Evolutionary conservation across 345 rosid genomes (phyloP).

Genomic region (Eucalyptus polybractea): DNA sequence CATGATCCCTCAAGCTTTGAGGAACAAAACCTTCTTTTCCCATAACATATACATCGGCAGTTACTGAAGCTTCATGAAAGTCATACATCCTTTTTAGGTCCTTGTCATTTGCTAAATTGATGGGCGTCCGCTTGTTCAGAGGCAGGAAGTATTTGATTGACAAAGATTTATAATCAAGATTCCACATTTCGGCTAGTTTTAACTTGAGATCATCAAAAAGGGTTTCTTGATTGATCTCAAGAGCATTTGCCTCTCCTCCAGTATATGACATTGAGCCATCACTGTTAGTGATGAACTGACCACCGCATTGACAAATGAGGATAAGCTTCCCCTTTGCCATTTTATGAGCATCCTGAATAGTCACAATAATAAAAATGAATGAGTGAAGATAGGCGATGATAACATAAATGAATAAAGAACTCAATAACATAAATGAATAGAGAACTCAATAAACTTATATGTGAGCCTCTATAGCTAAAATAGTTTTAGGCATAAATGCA

Average conservation of each 20-base stretch:
- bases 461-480: background rate
- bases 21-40: slow-evolving; percentile 54
- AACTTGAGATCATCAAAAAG: slow-evolving; percentile 58
- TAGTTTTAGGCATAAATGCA: background rate
- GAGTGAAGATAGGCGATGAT: slow-evolving; percentile 3
- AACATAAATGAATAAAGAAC: background rate
- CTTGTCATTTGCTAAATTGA: slow-evolving; percentile 58
- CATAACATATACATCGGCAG: slow-evolving; percentile 57
- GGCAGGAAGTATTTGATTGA: slow-evolving; percentile 89
- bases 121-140: slow-evolving; percentile 54
- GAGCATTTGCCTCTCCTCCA: slow-evolving; percentile 85
- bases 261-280: slow-evolving; percentile 58
- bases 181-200: slow-evolving; percentile 57
- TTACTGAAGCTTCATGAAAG: slow-evolving; percentile 50
- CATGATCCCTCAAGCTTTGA: slow-evolving; percentile 4
- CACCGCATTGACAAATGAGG: slow-evolving; percentile 78
- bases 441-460: background rate
- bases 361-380: background rate
- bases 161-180: slow-evolving; percentile 50
- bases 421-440: background rate
- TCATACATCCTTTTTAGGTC: slow-evolving; percentile 79
- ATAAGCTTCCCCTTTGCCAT: slow-evolving; percentile 88
- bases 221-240: slow-evolving; percentile 59
- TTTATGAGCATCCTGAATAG: background rate
- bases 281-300: slow-evolving; percentile 50